Percentiles rank a stretch among this genome's conserved stretches.
These are phyloP conservation scores for Metarhizium album DNA, from an alignment of 2,329 filamentous ascomycete species.

Conservation along the genomic window DNA sequence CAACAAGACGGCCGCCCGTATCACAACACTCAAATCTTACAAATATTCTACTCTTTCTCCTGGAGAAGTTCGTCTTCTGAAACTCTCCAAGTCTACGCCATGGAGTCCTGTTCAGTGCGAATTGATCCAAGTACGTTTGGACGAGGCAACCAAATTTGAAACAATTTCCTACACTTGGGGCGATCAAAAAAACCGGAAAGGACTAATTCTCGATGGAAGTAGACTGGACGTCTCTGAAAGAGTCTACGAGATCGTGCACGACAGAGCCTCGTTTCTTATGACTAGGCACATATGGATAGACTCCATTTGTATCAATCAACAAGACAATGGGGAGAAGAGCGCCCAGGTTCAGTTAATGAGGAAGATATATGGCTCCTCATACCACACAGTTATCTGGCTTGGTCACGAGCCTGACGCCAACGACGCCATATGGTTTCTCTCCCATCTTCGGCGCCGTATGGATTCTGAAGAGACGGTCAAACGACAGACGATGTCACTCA, in stretches of 20 bases:
- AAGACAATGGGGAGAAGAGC: background rate
- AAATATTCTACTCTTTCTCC: background rate
- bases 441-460: background rate
- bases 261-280: background rate
- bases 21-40: background rate
- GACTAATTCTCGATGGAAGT: background rate
- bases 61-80: background rate
- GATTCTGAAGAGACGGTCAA: background rate
- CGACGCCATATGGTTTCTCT: background rate
- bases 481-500: background rate
- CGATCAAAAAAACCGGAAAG: background rate
- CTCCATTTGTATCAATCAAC: background rate
- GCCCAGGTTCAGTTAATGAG: background rate
- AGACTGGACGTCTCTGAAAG: background rate
- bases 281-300: background rate
- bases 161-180: background rate
- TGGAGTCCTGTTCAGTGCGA: background rate
- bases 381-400: background rate
- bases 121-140: background rate
- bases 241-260: background rate
- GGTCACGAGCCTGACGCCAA: background rate
- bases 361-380: background rate
- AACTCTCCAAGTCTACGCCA: background rate
- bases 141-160: background rate
- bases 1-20: background rate